Evolutionary conservation across 176 grass and related monocot genomes (phyloP).

Genomic region (Pontederia crassipes): DNA sequence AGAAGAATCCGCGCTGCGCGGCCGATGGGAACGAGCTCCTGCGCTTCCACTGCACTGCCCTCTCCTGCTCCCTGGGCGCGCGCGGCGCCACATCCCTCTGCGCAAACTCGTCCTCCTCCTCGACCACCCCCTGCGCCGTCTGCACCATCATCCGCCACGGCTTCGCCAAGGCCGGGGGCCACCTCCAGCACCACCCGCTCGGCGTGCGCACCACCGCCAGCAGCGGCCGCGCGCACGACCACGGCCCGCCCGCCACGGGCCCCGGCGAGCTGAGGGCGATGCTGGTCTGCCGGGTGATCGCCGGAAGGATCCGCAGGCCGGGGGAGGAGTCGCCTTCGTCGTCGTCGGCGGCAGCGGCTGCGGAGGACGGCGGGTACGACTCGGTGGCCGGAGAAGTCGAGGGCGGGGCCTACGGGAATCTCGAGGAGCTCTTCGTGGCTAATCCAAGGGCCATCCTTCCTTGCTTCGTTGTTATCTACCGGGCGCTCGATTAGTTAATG

Average conservation of each 20-base stretch:
- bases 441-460: slow-evolving; percentile 91
- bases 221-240: slow-evolving; percentile 49
- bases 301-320: slow-evolving; percentile 45
- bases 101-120: background rate
- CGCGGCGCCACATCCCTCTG: slow-evolving; percentile 48
- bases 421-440: slow-evolving; percentile 90
- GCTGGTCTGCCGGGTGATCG: slow-evolving; percentile 95
- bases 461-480: slow-evolving; percentile 92
- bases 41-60: slow-evolving; percentile 63
- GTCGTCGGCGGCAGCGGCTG: too few relatives aligned
- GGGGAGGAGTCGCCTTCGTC: background rate
- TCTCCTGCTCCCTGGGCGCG: slow-evolving; percentile 62
- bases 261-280: slow-evolving; percentile 31
- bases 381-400: slow-evolving; percentile 53
- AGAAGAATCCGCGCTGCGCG: slow-evolving; percentile 24
- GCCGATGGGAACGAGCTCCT: slow-evolving; percentile 98
- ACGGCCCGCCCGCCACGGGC: slow-evolving; percentile 50
- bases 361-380: slow-evolving; percentile 41
- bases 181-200: too few relatives aligned
- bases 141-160: slow-evolving; percentile 70
- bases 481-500: slow-evolving; percentile 21
- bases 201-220: slow-evolving; percentile 30
- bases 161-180: slow-evolving; percentile 39
- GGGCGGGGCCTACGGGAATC: slow-evolving; percentile 34
- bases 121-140: slow-evolving; percentile 30